Evolutionary conservation across 495 filamentous ascomycete genomes (phyloP).

Genomic region (Xylaria intraflava): DNA sequence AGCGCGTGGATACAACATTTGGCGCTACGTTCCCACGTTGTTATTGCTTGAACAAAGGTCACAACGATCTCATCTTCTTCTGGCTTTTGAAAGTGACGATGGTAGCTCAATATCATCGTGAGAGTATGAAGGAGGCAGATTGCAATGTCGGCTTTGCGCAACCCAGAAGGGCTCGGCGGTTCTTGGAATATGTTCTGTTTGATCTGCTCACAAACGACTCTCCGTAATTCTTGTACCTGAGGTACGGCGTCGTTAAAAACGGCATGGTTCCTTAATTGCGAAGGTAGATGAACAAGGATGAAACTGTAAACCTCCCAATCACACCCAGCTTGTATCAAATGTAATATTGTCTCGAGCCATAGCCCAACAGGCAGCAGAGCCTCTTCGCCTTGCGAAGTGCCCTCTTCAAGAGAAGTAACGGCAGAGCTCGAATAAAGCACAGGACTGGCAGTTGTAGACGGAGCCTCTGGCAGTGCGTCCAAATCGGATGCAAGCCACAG

Average conservation of each 20-base stretch:
- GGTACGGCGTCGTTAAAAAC: conserved; percentile 65
- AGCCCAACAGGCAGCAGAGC: conserved; percentile 56
- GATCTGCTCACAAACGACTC: conserved; percentile 72
- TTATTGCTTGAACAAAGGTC: conserved; percentile 73
- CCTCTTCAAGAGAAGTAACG: background rate
- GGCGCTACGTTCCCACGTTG: conserved; percentile 76
- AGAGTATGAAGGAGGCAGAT: conserved; percentile 81
- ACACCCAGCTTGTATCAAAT: conserved; percentile 64
- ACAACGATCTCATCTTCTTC: conserved; percentile 86
- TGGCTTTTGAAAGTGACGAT: conserved; percentile 71
- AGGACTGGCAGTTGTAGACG: conserved; percentile 36
- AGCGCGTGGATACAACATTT: conserved; percentile 92
- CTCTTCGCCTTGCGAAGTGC: conserved; percentile 12
- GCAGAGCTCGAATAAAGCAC: conserved; percentile 33
- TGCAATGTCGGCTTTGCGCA: conserved; percentile 82
- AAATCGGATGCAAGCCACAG: conserved; percentile 48
- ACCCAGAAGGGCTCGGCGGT: conserved; percentile 62
- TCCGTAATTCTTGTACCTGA: conserved; percentile 71
- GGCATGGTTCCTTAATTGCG: conserved; percentile 84
- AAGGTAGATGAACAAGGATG: conserved; percentile 76
- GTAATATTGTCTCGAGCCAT: conserved; percentile 72
- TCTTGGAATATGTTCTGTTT: conserved; percentile 66
- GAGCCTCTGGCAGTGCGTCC: conserved; percentile 43
- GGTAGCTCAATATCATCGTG: conserved; percentile 80
- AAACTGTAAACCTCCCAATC: conserved; percentile 97